Percentiles rank a stretch among this genome's conserved stretches.
Conservation (phyloP, 148 eudicot genomes). For the Silene latifolia region DNA sequence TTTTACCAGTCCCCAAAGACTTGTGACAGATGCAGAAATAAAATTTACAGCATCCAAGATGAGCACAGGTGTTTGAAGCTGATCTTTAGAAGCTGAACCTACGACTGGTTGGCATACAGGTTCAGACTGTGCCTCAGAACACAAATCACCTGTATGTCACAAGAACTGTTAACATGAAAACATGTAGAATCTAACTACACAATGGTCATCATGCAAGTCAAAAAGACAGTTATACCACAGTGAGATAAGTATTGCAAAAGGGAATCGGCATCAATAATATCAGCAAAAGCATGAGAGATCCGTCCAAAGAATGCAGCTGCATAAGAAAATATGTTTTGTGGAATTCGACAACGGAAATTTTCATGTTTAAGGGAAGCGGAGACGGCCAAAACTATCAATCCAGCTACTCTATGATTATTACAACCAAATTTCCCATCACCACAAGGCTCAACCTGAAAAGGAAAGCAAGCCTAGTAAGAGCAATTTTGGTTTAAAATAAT, state of each 20-base stretch:
- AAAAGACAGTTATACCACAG: constrained; percentile 43
- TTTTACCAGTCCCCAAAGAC: constrained; percentile 55
- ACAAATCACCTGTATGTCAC: constrained; percentile 20
- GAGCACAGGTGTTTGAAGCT: constrained; percentile 24
- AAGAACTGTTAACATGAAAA: constrained; percentile 9
- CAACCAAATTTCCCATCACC: constrained; percentile 42
- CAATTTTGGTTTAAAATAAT: constrained; percentile 1
- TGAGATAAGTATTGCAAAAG: constrained; percentile 56
- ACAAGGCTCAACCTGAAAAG: constrained; percentile 55
- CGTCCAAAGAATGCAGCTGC: constrained; percentile 68
- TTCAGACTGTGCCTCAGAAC: constrained; percentile 24
- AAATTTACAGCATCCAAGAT: constrained; percentile 32
- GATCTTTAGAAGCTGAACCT: constrained; percentile 24
- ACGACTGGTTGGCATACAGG: constrained; percentile 14
- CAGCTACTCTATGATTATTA: constrained; percentile 48
- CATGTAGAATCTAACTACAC: constrained; percentile 9
- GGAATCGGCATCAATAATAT: constrained; percentile 43
- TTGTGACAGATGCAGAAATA: constrained; percentile 40
- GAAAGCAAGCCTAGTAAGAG: constrained; percentile 12
- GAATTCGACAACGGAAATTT: constrained; percentile 33
- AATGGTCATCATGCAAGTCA: constrained; percentile 18
- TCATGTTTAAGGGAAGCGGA: constrained; percentile 70
- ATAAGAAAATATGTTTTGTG: constrained; percentile 57
- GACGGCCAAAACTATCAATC: constrained; percentile 63
- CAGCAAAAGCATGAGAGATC: constrained; percentile 54